Base-by-base conservation (phyloP, 2,329 filamentous ascomycete species). In the Calonectria pseudoturangicola region DNA sequence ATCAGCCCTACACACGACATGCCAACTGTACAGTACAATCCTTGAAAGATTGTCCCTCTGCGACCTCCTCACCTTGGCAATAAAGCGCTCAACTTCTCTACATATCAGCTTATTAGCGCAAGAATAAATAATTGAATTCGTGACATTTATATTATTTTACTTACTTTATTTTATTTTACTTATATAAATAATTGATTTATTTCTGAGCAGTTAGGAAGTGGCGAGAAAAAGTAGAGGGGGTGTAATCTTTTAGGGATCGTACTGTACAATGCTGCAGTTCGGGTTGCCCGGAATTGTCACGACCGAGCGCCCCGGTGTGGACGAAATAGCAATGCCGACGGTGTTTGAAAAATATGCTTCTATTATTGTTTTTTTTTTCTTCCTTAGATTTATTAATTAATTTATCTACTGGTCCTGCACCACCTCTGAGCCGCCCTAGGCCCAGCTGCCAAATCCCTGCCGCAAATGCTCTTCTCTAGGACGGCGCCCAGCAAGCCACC, bases 401-500 rank as follows among this genome's bases (percentile, higher is more conserved):
- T 71, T 74, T 36, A 80, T 73, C 64, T 70, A 25, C 54, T 77
- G 0, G 66, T 74, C 33, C 82, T 76, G 54, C 81, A 83, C 81
- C 81, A 82, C 66, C 81, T 73, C n/a, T 73, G 63, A 21, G 68
- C 73, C 1, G 63, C 66, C 1, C 63, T 70, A 30, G 64, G 70
- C 6, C 48, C 21, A 27, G 68, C 65, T 4, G 39, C 25, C 27
- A 62, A 39, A 30, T 63, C 47, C 9, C 71, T 60, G 50, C 66
- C 45, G 41, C 81, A 83, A 25, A 83, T 48, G 12, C 72, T 47
- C 7, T 48, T 66, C 56, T 83, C 82, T 1, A 83, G 36, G 13
- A 79, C 60, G 0, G 76, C 73, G 2, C 78, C 79, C 21, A 81
- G 7, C 4, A 83, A 41, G 2, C 78, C 77, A 2, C 82, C 82